phyloP scores from a whole-genome alignment of 768 basidiomycete genomes.

The Psilocybe azurescens region DNA sequence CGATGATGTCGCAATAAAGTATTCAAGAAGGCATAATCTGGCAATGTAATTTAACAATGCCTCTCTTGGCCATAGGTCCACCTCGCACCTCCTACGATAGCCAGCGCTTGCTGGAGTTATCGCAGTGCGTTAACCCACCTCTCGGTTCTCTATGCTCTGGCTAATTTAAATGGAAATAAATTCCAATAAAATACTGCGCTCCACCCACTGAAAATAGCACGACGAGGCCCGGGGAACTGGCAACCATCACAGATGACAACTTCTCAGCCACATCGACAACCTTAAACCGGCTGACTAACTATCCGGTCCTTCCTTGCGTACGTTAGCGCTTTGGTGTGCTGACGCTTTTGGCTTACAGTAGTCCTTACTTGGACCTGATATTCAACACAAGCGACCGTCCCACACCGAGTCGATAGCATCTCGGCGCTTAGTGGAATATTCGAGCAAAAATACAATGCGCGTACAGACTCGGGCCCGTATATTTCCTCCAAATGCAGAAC shows the following conservation, averaged over 20 bases:
- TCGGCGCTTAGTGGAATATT: constrained; percentile 14
- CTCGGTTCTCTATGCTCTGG: constrained; percentile 1
- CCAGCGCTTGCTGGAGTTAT: not conserved
- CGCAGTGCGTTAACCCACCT: not conserved
- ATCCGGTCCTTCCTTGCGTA: not conserved
- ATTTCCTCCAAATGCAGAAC: not conserved
- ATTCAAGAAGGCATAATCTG: not conserved
- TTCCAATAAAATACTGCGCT: not conserved
- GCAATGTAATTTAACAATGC: not conserved
- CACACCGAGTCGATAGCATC: constrained; percentile 5
- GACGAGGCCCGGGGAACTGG: constrained; percentile 4
- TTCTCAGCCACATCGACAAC: not conserved
- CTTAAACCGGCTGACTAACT: not conserved
- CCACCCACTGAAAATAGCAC: constrained; percentile 5
- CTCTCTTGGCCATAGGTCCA: not conserved
- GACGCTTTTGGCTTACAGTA: not conserved
- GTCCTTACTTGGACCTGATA: constrained; percentile 1
- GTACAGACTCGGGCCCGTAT: not conserved
- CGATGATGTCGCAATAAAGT: constrained; percentile 21
- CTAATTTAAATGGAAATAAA: not conserved
- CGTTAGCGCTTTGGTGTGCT: not conserved
- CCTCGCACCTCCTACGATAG: not conserved
- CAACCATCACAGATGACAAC: constrained; percentile 7
- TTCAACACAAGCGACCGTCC: not conserved
- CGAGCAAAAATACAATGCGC: not conserved